phyloP scores from a whole-genome alignment of 2,329 filamentous ascomycete genomes.

The Scopulariopsis brevicaulis region DNA sequence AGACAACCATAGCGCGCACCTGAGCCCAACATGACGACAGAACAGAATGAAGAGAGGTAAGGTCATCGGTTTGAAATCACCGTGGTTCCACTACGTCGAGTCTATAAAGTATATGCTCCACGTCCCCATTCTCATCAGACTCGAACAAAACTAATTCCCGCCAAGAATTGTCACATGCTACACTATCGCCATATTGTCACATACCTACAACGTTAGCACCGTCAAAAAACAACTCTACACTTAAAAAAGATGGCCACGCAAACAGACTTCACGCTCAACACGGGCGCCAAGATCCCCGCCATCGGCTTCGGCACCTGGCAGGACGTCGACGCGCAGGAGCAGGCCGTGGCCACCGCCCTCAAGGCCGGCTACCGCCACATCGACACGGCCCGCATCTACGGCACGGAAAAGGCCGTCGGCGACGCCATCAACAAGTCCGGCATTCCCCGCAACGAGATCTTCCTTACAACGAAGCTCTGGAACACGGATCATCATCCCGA shows the following conservation, averaged over 20 bases:
- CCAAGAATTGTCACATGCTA: too few relatives aligned
- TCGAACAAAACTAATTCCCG: too few relatives aligned
- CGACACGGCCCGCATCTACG: conserved; percentile 67
- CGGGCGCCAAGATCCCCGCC: conserved; percentile 67
- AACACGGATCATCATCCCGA: conserved; percentile 66
- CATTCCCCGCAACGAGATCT: conserved; percentile 53
- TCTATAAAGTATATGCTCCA: too few relatives aligned
- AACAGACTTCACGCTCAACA: conserved; percentile 55
- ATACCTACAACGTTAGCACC: too few relatives aligned
- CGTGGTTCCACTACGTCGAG: not conserved
- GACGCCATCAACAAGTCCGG: conserved; percentile 51
- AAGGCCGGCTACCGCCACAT: conserved; percentile 63
- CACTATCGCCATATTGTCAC: too few relatives aligned
- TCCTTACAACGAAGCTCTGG: conserved; percentile 72
- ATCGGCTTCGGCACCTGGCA: conserved; percentile 74
- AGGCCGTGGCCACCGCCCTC: conserved; percentile 61
- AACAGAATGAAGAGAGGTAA: not conserved
- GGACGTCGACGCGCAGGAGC: conserved; percentile 54
- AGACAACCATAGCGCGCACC: not conserved
- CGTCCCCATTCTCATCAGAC: too few relatives aligned
- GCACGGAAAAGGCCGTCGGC: conserved; percentile 62
- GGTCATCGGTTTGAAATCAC: not conserved
- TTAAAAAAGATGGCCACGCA: conserved; percentile 11
- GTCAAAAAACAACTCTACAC: conserved; percentile 24
- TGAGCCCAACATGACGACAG: not conserved